Evolutionary conservation across 805 yeast genomes (phyloP).

Genomic region (Lachancea nothofagi): DNA sequence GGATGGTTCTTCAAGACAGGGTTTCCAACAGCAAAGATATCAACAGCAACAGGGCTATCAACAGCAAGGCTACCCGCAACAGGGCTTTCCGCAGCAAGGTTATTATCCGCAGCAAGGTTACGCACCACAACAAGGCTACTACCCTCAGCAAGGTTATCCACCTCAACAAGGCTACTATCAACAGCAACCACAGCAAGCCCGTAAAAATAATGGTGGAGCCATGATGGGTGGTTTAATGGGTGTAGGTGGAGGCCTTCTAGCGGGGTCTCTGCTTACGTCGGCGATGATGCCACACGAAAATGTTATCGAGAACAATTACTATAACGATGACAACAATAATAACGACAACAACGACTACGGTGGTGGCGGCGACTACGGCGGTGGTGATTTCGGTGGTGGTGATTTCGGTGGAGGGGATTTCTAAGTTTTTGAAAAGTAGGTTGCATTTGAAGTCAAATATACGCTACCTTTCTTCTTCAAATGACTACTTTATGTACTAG

Average conservation of each 20-base stretch:
- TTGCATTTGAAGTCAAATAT: too few species aligned
- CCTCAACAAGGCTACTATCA: slow-evolving; percentile 28
- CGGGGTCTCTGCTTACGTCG: slow-evolving; percentile 50
- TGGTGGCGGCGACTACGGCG: slow-evolving; percentile 27
- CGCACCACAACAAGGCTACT: slow-evolving; percentile 8
- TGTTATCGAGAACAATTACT: slow-evolving; percentile 31
- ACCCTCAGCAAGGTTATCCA: slow-evolving; percentile 17
- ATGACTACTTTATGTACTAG: too few species aligned
- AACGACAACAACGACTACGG: slow-evolving; percentile 28
- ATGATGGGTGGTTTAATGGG: slow-evolving; percentile 41
- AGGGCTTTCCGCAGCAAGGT: slow-evolving; percentile 16
- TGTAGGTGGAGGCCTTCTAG: slow-evolving; percentile 57
- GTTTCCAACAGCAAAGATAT: slow-evolving; percentile 1
- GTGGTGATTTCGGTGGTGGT: slow-evolving; percentile 9
- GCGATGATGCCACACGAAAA: slow-evolving; percentile 34
- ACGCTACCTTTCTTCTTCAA: too few species aligned
- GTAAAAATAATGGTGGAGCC: slow-evolving; percentile 22
- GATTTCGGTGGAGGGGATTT: too few species aligned
- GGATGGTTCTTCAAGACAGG: slow-evolving; percentile 4
- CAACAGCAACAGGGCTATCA: slow-evolving; percentile 12
- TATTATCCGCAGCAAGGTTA: slow-evolving; percentile 22
- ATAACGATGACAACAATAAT: slow-evolving; percentile 29
- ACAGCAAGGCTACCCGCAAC: slow-evolving; percentile 15
- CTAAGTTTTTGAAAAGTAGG: too few species aligned
- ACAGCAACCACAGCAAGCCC: slow-evolving; percentile 33